These are phyloP conservation scores for Neurospora sp. DNA, from an alignment of 2,329 filamentous ascomycete genomes.

Conservation along the genomic window DNA sequence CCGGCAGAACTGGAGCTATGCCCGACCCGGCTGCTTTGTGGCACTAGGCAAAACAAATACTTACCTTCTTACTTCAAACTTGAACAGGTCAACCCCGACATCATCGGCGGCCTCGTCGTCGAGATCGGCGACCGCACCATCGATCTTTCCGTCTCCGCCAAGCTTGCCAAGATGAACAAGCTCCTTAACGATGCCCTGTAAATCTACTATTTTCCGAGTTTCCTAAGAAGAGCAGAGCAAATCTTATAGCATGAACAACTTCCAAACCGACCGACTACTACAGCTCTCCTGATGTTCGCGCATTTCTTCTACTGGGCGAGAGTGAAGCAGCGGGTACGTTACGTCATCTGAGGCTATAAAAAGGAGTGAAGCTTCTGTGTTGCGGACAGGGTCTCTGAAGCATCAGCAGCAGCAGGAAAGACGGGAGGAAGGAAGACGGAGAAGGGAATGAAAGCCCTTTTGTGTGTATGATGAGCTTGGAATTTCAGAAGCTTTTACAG, in stretches of 20 bases:
- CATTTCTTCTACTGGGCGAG: not conserved
- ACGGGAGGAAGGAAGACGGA: not conserved
- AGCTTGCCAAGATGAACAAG: constrained; percentile 99
- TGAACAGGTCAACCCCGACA: constrained; percentile 77
- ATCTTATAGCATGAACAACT: not conserved
- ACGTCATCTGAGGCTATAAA: not conserved
- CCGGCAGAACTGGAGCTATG: not conserved
- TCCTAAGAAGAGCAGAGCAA: constrained; percentile 1
- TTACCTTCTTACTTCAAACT: not conserved
- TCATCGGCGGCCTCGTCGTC: constrained; percentile 86
- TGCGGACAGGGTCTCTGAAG: not conserved
- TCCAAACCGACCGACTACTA: not conserved
- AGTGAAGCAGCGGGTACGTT: not conserved
- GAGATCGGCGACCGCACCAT: constrained; percentile 98
- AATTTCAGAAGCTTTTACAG: not conserved
- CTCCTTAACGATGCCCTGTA: constrained; percentile 93
- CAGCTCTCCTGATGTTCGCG: not conserved
- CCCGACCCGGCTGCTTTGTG: not conserved
- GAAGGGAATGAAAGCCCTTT: not conserved
- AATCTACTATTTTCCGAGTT: constrained; percentile 32
- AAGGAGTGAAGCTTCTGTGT: not conserved
- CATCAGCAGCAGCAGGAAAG: not conserved
- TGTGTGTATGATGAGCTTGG: not conserved
- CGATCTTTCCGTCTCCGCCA: constrained; percentile 88
- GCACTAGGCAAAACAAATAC: not conserved